Evolutionary conservation across 352 stramenopile genomes (phyloP).

Genomic region (Phytophthora palmivora): DNA sequence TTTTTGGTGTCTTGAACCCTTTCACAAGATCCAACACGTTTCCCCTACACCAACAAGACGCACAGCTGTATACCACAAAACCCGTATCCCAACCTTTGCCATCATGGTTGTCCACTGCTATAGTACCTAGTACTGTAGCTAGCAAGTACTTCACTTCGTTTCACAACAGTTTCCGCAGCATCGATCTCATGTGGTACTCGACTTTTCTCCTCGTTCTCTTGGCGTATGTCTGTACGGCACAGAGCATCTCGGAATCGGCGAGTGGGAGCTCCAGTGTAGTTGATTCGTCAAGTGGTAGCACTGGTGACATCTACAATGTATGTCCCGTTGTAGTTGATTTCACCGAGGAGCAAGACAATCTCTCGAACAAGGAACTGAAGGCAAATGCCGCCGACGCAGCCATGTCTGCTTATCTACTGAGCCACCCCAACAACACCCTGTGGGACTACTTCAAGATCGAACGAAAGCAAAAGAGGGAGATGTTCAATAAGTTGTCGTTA

Average conservation of each 20-base stretch:
- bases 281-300: slow-evolving; percentile 9
- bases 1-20: no score
- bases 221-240: slow-evolving; percentile 17
- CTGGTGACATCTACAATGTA: slow-evolving; percentile 31
- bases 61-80: no score
- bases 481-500: no score
- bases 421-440: slow-evolving; percentile 35
- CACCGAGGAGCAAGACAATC: slow-evolving; percentile 23
- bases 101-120: no score
- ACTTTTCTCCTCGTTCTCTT: slow-evolving; percentile 23
- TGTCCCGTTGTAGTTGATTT: slow-evolving; percentile 32
- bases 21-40: no score
- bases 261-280: neutral
- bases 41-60: no score
- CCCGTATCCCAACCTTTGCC: no score
- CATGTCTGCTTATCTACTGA: slow-evolving; percentile 33
- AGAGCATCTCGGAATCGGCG: slow-evolving; percentile 1
- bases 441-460: slow-evolving; percentile 43
- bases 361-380: slow-evolving; percentile 31
- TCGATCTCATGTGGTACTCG: slow-evolving; percentile 29
- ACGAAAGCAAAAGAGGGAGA: slow-evolving; percentile 16
- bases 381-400: slow-evolving; percentile 29
- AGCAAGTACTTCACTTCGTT: slow-evolving; percentile 1
- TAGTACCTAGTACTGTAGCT: no score
- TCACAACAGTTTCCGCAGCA: slow-evolving; percentile 22